Evolutionary conservation across 2,329 filamentous ascomycete genomes (phyloP), one percentile per base, ranked within the genome.

Genomic region (Huntiella savannae): DNA sequence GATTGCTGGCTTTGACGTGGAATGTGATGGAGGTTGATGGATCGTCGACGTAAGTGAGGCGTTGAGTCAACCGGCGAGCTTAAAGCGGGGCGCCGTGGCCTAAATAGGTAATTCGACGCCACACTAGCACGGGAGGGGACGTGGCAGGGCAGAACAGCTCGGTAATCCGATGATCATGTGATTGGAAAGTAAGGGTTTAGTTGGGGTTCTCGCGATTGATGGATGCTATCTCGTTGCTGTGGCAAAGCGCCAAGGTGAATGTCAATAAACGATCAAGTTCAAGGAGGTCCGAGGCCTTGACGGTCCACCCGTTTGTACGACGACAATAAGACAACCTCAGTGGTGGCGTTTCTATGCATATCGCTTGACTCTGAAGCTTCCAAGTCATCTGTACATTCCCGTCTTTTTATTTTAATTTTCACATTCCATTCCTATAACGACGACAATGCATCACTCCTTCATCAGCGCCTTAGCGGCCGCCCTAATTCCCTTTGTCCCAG

Each of bases 361-460:
- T 28, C 22, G 22, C 22, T 28, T 28, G 22, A 28, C 22, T 28
- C 6, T 28, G 39, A 33, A 3, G 40, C n/a, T 17, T 43, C 10
- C 10, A 22, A 28, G 5, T 15, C 11, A 32, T 33, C 11, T 33
- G 40, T 28, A 34, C 38, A 43, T 44, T 37, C 33, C n/a, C 43
- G 22, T 28, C 17, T 28, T 28, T 28, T 28, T 10, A 28, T 6
- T 28, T 28, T 28, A 28, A 28, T 28, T 6, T 8, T n/a, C 17
- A 28, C 10, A 33, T n/a, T 34, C 48, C 16, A n/a, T 39, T n/a
- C 38, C 13, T 22, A 35, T 17, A 33, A 10, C n/a, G 33, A 16
- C 28, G 37, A 54, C 39, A 17, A 69, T 69, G 66, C 61, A 58
- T 46, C 51, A 60, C 17, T 42, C 35, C n/a, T 13, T 36, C 11